Conservation (phyloP, 805 yeast genomes). For the Yamadazyma olivae region DNA sequence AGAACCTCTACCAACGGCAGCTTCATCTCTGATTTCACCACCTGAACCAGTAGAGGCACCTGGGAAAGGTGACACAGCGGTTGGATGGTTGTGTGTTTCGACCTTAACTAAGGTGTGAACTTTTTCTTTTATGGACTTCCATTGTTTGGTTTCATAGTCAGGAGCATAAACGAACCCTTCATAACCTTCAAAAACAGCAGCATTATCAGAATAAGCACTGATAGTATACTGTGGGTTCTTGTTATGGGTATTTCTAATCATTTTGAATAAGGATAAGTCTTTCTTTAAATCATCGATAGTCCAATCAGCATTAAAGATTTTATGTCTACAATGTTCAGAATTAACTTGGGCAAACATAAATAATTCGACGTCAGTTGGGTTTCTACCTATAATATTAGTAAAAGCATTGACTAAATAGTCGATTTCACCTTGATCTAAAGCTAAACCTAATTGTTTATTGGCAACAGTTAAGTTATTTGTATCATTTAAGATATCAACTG, state of each 20-base stretch:
- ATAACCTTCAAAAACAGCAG: slow-evolving; percentile 90
- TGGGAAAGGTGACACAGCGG: slow-evolving; percentile 98
- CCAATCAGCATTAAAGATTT: slow-evolving; percentile 98
- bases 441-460: slow-evolving; percentile 82
- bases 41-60: slow-evolving; percentile 99
- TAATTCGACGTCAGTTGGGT: slow-evolving; percentile 96
- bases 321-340: slow-evolving; percentile 99
- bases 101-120: slow-evolving; percentile 92
- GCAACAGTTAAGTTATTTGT: slow-evolving; percentile 67
- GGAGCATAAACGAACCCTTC: slow-evolving; percentile 79
- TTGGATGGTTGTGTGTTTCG: slow-evolving; percentile 98
- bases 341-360: slow-evolving; percentile 99
- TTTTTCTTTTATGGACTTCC: slow-evolving; percentile 71
- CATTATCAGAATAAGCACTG: slow-evolving; percentile 95
- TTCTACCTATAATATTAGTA: slow-evolving; percentile 69
- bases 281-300: slow-evolving; percentile 80
- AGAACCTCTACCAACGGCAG: slow-evolving; percentile 99
- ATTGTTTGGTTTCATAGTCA: slow-evolving; percentile 63
- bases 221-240: slow-evolving; percentile 78
- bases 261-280: slow-evolving; percentile 76
- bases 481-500: slow-evolving; percentile 58
- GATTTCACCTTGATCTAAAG: slow-evolving; percentile 93
- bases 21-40: slow-evolving; percentile 99
- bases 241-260: slow-evolving; percentile 93
- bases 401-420: slow-evolving; percentile 81